Percentiles rank a stretch among this genome's conserved stretches.
These are phyloP conservation scores for Candida bentonensis DNA, from an alignment of 805 yeast genomes.

Conservation along the genomic window DNA sequence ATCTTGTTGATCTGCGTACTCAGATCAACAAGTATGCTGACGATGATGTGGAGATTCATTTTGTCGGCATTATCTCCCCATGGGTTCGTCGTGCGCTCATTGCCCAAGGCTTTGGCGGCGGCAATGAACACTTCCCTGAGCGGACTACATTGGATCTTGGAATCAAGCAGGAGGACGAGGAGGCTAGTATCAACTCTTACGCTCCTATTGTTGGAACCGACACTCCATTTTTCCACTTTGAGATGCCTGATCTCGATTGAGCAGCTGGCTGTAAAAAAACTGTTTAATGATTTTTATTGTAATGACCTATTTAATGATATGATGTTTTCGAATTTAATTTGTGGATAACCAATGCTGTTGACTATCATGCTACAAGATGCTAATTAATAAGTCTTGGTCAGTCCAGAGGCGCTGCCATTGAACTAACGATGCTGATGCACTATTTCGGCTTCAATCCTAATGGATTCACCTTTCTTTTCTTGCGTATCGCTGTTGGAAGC, in stretches of 20 bases:
- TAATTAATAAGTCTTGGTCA: too few relatives aligned
- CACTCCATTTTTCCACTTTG: slow-evolving; percentile 68
- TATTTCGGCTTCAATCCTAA: slow-evolving; percentile 5
- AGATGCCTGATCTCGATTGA: slow-evolving; percentile 38
- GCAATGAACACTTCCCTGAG: slow-evolving; percentile 20
- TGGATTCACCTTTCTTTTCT: slow-evolving; percentile 3
- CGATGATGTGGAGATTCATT: slow-evolving; percentile 78
- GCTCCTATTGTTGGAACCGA: slow-evolving; percentile 47
- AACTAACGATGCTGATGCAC: too few relatives aligned
- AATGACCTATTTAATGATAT: neutral
- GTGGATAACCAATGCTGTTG: too few relatives aligned
- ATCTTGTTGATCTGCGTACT: slow-evolving; percentile 60
- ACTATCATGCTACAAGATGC: too few relatives aligned
- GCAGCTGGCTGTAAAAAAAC: neutral
- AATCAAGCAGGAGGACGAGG: slow-evolving; percentile 13
- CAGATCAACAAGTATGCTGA: slow-evolving; percentile 63
- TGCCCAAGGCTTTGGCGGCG: slow-evolving; percentile 64
- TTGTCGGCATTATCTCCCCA: slow-evolving; percentile 69
- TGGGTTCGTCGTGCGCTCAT: slow-evolving; percentile 75
- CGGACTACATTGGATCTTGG: slow-evolving; percentile 3
- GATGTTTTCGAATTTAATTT: slow-evolving; percentile 3
- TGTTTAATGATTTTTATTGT: neutral
- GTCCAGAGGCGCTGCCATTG: too few relatives aligned
- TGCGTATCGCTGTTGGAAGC: slow-evolving; percentile 1
- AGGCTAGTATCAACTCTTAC: slow-evolving; percentile 24